phyloP scores from a whole-genome alignment of 2,329 filamentous ascomycete species.

The Boeremia exigua region DNA sequence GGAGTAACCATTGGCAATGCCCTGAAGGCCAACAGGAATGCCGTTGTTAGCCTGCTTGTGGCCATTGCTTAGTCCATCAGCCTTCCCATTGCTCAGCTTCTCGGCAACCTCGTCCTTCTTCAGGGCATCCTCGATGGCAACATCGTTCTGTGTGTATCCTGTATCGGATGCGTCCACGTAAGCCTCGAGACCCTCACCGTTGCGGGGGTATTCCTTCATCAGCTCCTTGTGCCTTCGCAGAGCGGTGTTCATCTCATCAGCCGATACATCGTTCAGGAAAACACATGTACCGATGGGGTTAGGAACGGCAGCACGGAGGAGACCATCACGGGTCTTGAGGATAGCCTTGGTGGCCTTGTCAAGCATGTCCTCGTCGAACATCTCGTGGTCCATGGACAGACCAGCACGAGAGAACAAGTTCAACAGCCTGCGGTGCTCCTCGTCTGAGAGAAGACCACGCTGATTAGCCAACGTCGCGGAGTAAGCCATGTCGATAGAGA shows the following conservation, averaged over 20 bases:
- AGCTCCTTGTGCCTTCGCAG: constrained; percentile 68
- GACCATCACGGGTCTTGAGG: constrained; percentile 72
- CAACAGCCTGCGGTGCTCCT: constrained; percentile 68
- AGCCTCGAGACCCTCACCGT: constrained; percentile 71
- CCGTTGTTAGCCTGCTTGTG: constrained; percentile 28
- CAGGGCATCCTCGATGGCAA: constrained; percentile 44
- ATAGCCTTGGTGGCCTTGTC: constrained; percentile 72
- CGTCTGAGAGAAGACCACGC: constrained; percentile 65
- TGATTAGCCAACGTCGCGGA: constrained; percentile 71
- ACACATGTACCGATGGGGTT: constrained; percentile 69
- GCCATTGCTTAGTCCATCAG: constrained; percentile 23
- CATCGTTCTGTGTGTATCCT: constrained; percentile 60
- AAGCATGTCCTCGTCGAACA: constrained; percentile 70
- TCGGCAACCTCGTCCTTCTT: constrained; percentile 31
- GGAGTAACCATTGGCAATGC: constrained; percentile 38
- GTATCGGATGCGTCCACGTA: constrained; percentile 74
- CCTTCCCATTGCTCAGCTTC: constrained; percentile 31
- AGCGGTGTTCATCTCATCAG: constrained; percentile 67
- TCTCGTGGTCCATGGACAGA: constrained; percentile 72
- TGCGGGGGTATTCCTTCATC: constrained; percentile 67
- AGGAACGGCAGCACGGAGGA: constrained; percentile 71
- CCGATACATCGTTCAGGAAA: constrained; percentile 71
- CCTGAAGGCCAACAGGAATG: constrained; percentile 20
- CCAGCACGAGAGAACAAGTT: constrained; percentile 73
- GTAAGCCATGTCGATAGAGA: constrained; percentile 78